Evolutionary conservation across 345 rosid genomes (phyloP).

Genomic region (Syzygium aqueum): DNA sequence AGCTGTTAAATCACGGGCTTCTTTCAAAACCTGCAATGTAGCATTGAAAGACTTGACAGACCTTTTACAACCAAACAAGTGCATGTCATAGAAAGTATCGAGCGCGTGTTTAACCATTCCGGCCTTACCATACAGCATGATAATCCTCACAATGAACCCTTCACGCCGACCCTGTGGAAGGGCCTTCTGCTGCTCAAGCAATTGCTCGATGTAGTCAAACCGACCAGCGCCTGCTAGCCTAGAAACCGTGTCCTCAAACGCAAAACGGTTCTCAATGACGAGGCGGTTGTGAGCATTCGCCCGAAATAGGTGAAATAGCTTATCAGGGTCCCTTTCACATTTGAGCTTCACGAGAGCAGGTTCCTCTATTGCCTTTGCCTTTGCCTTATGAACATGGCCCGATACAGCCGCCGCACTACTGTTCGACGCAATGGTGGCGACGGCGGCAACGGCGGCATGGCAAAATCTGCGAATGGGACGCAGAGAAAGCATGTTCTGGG

Average conservation of each 20-base stretch:
- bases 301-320: conserved; percentile 51
- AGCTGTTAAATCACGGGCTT: conserved; percentile 36
- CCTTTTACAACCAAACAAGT: conserved; percentile 49
- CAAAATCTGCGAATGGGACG: conserved; percentile 1
- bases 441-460: conserved; percentile 12
- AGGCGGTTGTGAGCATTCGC: conserved; percentile 58
- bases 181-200: conserved; percentile 82
- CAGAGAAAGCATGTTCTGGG: conserved; percentile 4
- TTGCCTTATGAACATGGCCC: conserved; percentile 5
- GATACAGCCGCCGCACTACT: conserved; percentile 5
- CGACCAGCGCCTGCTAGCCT: conserved; percentile 64
- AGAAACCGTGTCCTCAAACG: conserved; percentile 69
- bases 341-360: conserved; percentile 73
- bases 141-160: conserved; percentile 73
- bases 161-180: conserved; percentile 81
- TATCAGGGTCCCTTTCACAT: conserved; percentile 72
- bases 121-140: conserved; percentile 72
- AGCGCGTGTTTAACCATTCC: conserved; percentile 66
- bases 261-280: conserved; percentile 54
- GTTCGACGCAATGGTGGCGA: conserved; percentile 15
- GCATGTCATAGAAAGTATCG: conserved; percentile 54
- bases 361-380: conserved; percentile 26
- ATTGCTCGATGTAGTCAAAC: conserved; percentile 56
- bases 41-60: conserved; percentile 78
- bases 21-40: conserved; percentile 43